Conservation (phyloP, 257 asterid species). For the Orobanche coerulescens region DNA sequence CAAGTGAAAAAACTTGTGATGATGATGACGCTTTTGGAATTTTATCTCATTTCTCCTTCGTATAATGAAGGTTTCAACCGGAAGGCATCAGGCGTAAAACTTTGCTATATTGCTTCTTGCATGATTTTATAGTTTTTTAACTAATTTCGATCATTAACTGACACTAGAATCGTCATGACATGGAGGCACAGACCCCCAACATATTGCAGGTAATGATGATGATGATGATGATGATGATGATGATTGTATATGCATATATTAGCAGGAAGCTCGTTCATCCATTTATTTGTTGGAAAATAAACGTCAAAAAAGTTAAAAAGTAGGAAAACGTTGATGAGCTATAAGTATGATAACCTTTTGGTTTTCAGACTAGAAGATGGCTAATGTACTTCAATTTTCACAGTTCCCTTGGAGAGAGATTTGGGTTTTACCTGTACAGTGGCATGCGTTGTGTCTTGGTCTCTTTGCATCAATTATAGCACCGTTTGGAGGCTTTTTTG, state of each 20-base stretch:
- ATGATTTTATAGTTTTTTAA: too few relatives aligned
- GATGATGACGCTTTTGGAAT: too few relatives aligned
- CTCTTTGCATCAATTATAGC: conserved; percentile 83
- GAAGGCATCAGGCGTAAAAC: too few relatives aligned
- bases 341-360: not conserved
- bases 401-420: conserved; percentile 73
- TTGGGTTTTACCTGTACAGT: conserved; percentile 63
- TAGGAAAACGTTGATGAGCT: not conserved
- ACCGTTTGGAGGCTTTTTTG: conserved; percentile 88
- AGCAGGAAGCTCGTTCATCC: not conserved
- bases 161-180: too few relatives aligned
- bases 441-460: conserved; percentile 76
- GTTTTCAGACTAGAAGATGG: conserved; percentile 5
- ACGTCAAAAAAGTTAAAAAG: not conserved
- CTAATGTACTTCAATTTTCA: conserved; percentile 9
- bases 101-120: too few relatives aligned
- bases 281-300: not conserved
- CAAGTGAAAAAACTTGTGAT: too few relatives aligned
- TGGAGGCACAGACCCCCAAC: too few relatives aligned
- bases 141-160: too few relatives aligned
- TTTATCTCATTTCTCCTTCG: too few relatives aligned
- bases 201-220: too few relatives aligned
- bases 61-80: too few relatives aligned
- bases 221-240: conserved; percentile 5
- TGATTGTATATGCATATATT: not conserved